These are phyloP conservation scores for Penicillium chermesinum DNA, from an alignment of 495 filamentous ascomycete genomes.

Conservation along the genomic window DNA sequence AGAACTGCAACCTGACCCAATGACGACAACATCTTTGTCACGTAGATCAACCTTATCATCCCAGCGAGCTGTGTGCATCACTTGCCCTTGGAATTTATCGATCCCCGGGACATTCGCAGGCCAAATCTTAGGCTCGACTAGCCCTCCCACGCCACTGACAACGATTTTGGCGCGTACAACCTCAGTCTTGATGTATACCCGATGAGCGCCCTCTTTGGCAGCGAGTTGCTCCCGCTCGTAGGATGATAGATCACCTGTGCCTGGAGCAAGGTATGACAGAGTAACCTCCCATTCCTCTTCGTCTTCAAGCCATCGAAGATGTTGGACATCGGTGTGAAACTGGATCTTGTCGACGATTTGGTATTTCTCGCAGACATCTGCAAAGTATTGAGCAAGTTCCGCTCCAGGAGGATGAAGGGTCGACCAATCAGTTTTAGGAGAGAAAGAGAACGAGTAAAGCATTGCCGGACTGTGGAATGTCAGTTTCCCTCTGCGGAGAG, in stretches of 20 bases:
- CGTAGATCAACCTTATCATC: slow-evolving; percentile 37
- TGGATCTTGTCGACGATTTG: slow-evolving; percentile 56
- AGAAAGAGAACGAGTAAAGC: slow-evolving; percentile 62
- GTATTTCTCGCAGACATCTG: slow-evolving; percentile 52
- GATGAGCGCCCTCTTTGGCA: slow-evolving; percentile 29
- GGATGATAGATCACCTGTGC: slow-evolving; percentile 43
- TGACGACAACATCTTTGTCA: slow-evolving; percentile 52
- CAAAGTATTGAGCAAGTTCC: slow-evolving; percentile 58
- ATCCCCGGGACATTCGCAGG: slow-evolving; percentile 49
- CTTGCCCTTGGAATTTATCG: slow-evolving; percentile 48
- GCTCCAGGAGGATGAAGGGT: slow-evolving; percentile 47
- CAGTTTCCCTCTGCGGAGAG: slow-evolving; percentile 5
- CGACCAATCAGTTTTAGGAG: slow-evolving; percentile 54
- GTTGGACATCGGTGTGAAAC: slow-evolving; percentile 50
- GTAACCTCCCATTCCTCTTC: slow-evolving; percentile 55
- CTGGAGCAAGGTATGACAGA: slow-evolving; percentile 43
- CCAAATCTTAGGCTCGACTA: slow-evolving; percentile 48
- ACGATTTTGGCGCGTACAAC: slow-evolving; percentile 52
- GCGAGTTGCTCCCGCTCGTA: slow-evolving; percentile 28
- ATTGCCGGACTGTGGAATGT: slow-evolving; percentile 40
- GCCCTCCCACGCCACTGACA: slow-evolving; percentile 49
- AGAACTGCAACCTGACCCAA: slow-evolving; percentile 58
- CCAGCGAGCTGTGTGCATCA: slow-evolving; percentile 60
- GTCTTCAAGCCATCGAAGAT: slow-evolving; percentile 42
- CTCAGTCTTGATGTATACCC: slow-evolving; percentile 39